Conservation (phyloP, 768 basidiomycete genomes). For the Astraeus odoratus region DNA sequence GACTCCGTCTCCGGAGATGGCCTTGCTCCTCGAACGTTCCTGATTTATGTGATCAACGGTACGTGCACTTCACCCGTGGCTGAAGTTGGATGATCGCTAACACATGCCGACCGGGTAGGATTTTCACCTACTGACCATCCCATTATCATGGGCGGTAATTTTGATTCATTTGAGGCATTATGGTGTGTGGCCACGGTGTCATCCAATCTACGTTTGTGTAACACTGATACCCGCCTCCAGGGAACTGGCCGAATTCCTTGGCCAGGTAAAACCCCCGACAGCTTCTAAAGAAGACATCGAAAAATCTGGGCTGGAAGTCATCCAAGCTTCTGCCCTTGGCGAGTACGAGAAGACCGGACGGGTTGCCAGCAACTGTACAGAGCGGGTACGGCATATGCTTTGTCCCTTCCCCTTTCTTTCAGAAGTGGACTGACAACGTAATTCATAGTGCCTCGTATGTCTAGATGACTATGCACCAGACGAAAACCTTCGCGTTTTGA, state of each 20-base stretch:
- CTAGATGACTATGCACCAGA: constrained; percentile 77
- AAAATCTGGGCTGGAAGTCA: constrained; percentile 71
- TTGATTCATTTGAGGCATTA: constrained; percentile 76
- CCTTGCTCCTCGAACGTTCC: constrained; percentile 59
- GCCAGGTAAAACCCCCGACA: constrained; percentile 77
- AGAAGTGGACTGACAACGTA: constrained; percentile 1
- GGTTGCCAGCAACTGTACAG: constrained; percentile 71
- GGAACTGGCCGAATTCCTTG: constrained; percentile 79
- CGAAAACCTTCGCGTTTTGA: constrained; percentile 74
- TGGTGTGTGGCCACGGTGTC: constrained; percentile 40
- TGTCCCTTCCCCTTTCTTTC: not conserved
- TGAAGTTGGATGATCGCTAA: not conserved
- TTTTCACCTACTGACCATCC: constrained; percentile 89
- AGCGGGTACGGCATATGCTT: constrained; percentile 48
- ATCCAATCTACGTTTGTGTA: not conserved
- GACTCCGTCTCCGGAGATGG: constrained; percentile 2
- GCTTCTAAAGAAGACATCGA: constrained; percentile 81
- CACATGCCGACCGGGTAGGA: constrained; percentile 36
- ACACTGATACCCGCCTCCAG: constrained; percentile 26
- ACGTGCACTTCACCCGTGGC: constrained; percentile 13
- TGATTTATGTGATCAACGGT: constrained; percentile 89
- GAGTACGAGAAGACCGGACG: constrained; percentile 55
- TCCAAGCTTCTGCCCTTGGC: constrained; percentile 46
- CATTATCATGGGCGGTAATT: constrained; percentile 72
- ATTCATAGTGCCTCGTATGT: constrained; percentile 70